Percentiles rank a stretch among this genome's conserved stretches.
Conservation (phyloP, 371 early-diverging fungal species). For the Phascolomyces articulosus region DNA sequence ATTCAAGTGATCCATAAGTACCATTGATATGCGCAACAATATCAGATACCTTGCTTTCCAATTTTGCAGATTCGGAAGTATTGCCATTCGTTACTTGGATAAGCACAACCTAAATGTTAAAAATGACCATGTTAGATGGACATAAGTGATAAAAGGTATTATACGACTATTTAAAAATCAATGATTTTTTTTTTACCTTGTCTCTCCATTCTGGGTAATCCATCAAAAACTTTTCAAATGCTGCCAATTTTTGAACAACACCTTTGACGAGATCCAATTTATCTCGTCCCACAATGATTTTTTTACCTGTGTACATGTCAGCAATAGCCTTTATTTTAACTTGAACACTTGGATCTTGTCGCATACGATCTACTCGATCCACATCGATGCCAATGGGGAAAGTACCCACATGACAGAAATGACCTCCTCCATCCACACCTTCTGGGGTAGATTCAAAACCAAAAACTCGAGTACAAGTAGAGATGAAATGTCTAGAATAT, state of each 20-base stretch:
- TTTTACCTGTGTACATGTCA: conserved; percentile 91
- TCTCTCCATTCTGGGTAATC: conserved; percentile 91
- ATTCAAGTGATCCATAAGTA: conserved; percentile 92
- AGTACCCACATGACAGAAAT: conserved; percentile 81
- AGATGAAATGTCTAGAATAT: conserved; percentile 95
- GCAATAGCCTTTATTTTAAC: conserved; percentile 78
- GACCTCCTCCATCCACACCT: conserved; percentile 79
- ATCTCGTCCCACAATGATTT: conserved; percentile 97
- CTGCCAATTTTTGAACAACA: conserved; percentile 94
- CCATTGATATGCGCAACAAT: conserved; percentile 94
- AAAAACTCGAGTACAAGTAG: conserved; percentile 89
- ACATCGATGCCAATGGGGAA: conserved; percentile 98
- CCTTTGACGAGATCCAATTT: conserved; percentile 99
- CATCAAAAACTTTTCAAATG: conserved; percentile 91
- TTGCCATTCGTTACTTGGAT: conserved; percentile 78
- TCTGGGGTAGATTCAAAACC: conserved; percentile 86
- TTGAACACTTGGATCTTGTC: conserved; percentile 51
- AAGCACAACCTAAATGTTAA: conserved; percentile 70
- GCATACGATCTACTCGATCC: conserved; percentile 43
- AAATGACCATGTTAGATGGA: no score
- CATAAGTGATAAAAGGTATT: background rate
- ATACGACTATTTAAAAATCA: background rate
- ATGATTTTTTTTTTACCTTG: conserved; percentile 49
- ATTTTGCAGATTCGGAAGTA: conserved; percentile 55
- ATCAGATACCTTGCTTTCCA: conserved; percentile 88